phyloP scores from a whole-genome alignment of 2,329 filamentous ascomycete genomes.

The Bretziella fagacearum region DNA sequence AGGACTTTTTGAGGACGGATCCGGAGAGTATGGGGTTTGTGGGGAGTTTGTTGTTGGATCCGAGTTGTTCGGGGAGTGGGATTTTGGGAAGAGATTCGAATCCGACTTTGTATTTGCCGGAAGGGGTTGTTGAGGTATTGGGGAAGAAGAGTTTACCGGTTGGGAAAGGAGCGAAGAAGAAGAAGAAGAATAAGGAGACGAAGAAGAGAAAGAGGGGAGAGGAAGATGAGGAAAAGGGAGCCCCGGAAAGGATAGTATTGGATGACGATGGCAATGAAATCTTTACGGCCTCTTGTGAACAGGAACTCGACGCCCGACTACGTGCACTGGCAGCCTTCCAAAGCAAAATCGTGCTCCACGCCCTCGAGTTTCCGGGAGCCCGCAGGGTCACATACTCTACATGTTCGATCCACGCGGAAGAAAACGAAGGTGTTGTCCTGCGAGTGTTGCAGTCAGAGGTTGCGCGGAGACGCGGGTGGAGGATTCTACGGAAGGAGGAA shows the following conservation, averaged over 20 bases:
- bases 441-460: conserved; percentile 50
- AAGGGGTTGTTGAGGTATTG: conserved; percentile 16
- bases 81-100: conserved; percentile 79
- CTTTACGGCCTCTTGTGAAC: conserved; percentile 33
- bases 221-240: conserved; percentile 20
- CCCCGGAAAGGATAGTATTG: conserved; percentile 25
- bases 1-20: conserved; percentile 69
- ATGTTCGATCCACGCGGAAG: conserved; percentile 70
- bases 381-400: conserved; percentile 77
- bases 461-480: conserved; percentile 56
- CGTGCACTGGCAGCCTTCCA: conserved; percentile 66
- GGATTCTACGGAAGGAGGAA: conserved; percentile 49
- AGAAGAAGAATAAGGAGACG: not conserved
- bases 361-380: conserved; percentile 63
- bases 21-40: conserved; percentile 42
- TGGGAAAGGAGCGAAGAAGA: not conserved
- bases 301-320: conserved; percentile 47
- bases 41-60: conserved; percentile 71
- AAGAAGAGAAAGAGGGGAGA: conserved; percentile 14
- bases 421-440: conserved; percentile 77
- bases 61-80: conserved; percentile 88
- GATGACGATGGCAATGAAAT: conserved; percentile 44
- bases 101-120: conserved; percentile 46
- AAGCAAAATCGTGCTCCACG: conserved; percentile 63
- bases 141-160: not conserved